A percentile compares a stretch with the other conserved stretches of the same genome.
phyloP scores from a whole-genome alignment of 768 basidiomycete species.

The Naganishia vaughanmartiniae region DNA sequence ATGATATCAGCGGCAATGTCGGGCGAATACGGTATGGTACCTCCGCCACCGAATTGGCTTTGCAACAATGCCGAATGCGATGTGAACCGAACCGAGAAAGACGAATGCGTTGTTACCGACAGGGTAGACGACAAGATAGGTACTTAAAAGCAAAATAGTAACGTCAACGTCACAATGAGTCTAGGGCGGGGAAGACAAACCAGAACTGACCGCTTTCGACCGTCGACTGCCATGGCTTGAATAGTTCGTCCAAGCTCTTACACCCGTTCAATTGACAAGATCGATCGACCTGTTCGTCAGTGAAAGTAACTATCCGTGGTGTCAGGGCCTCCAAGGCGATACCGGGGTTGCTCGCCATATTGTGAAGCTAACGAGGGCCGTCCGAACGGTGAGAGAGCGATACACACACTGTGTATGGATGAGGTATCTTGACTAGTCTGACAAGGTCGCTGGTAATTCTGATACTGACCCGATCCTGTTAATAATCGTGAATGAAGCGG shows the following conservation, averaged over 20 bases:
- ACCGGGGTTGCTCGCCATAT: not conserved
- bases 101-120: slow-evolving; percentile 47
- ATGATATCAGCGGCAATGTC: slow-evolving; percentile 48
- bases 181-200: not conserved
- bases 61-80: slow-evolving; percentile 28
- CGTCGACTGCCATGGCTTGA: slow-evolving; percentile 49
- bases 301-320: slow-evolving; percentile 46
- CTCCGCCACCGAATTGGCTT: slow-evolving; percentile 30
- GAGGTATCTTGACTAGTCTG: too few relatives aligned
- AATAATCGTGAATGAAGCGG: too few relatives aligned
- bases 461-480: too few relatives aligned
- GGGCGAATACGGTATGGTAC: slow-evolving; percentile 34
- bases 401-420: too few relatives aligned
- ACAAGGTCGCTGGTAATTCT: too few relatives aligned
- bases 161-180: not conserved
- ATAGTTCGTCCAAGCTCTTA: slow-evolving; percentile 47
- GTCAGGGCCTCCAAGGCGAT: slow-evolving; percentile 46
- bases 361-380: too few relatives aligned
- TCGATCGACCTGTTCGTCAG: slow-evolving; percentile 45
- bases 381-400: too few relatives aligned
- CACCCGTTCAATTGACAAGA: slow-evolving; percentile 50
- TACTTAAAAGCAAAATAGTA: slow-evolving; percentile 33
- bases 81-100: slow-evolving; percentile 47
- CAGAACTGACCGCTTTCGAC: slow-evolving; percentile 46
- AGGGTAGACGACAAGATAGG: slow-evolving; percentile 47